Conservation (phyloP, 805 yeast genomes). For the Wickerhamomyces rabaulensis region DNA sequence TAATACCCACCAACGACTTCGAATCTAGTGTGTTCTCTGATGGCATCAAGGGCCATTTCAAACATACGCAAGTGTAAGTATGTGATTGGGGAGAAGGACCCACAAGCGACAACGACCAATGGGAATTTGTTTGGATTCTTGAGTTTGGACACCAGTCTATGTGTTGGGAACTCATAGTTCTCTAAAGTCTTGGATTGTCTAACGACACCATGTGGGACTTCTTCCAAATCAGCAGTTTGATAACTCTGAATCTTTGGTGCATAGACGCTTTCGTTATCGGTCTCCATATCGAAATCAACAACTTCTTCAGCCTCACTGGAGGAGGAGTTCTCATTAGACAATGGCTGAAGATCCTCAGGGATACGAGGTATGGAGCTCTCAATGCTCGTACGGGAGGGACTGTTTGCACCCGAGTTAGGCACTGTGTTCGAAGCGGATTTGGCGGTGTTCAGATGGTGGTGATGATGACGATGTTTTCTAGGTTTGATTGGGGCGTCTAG, state of each 20-base stretch:
- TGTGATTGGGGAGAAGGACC: constrained; percentile 94
- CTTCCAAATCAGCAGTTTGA: constrained; percentile 91
- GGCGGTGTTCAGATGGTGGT: constrained; percentile 4
- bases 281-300: constrained; percentile 8
- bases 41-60: constrained; percentile 96
- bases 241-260: constrained; percentile 31
- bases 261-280: constrained; percentile 16
- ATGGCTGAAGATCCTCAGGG: constrained; percentile 54
- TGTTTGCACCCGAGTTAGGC: constrained; percentile 9
- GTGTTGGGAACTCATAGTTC: constrained; percentile 80
- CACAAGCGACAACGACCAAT: constrained; percentile 93
- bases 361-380: constrained; percentile 42
- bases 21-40: constrained; percentile 84
- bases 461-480: constrained; percentile 25
- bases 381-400: constrained; percentile 11
- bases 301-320: constrained; percentile 28
- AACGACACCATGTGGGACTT: constrained; percentile 90
- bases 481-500: constrained; percentile 71
- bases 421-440: background rate
- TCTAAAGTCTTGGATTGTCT: constrained; percentile 75
- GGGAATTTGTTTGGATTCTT: constrained; percentile 78
- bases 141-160: constrained; percentile 67
- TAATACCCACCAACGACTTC: constrained; percentile 96
- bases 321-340: constrained; percentile 37
- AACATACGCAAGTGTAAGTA: constrained; percentile 95